Conservation (phyloP, 306 rosid species). For the Pyrus bretschneideri region DNA sequence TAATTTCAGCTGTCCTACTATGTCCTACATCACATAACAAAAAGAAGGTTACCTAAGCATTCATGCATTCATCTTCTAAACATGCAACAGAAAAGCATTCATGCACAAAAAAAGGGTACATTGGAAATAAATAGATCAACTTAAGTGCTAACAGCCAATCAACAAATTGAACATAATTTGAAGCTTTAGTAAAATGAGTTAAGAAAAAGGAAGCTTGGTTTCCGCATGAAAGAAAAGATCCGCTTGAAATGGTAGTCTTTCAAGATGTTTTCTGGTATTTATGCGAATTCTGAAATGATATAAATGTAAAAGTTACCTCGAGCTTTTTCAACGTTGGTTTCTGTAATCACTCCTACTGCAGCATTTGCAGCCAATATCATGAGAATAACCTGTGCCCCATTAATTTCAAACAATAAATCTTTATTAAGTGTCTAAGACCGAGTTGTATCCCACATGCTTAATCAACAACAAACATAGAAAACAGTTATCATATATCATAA, state of each 20-base stretch:
- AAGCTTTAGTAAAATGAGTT: neutral
- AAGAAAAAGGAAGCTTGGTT: neutral
- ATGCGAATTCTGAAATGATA: neutral
- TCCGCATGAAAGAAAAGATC: neutral
- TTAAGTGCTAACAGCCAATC: neutral
- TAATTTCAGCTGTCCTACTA: too few species aligned
- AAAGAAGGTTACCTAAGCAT: neutral
- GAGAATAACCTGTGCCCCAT: constrained; percentile 63
- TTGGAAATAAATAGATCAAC: neutral
- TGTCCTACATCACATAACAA: neutral
- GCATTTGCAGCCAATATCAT: constrained; percentile 95
- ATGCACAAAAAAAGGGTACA: neutral
- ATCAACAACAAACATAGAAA: too few species aligned
- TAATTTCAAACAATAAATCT: constrained; percentile 14
- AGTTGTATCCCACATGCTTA: too few species aligned
- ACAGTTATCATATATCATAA: too few species aligned
- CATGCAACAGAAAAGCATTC: neutral
- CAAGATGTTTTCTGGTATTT: neutral
- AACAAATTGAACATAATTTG: neutral
- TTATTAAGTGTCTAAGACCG: too few species aligned
- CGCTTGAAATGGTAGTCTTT: neutral
- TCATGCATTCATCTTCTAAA: neutral
- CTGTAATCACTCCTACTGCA: constrained; percentile 90
- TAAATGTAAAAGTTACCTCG: constrained; percentile 53
- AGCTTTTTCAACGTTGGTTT: constrained; percentile 95